Evolutionary conservation across 305 asterid species (phyloP).

Genomic region (Solanum hybrid): DNA sequence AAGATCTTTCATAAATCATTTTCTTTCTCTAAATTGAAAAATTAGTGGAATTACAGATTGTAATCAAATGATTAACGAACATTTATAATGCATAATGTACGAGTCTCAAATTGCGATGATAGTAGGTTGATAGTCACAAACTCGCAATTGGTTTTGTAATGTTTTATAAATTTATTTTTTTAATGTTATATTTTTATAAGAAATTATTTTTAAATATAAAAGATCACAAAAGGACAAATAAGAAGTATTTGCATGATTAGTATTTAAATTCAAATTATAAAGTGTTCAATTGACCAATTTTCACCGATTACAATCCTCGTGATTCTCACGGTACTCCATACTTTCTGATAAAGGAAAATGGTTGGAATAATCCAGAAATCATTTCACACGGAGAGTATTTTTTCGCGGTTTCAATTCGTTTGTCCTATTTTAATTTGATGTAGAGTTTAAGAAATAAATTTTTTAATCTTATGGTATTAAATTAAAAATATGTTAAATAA

Average conservation of each 20-base stretch:
- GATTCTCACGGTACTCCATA: neutral
- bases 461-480: neutral
- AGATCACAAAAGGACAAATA: neutral
- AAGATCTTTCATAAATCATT: neutral
- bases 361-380: neutral
- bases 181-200: neutral
- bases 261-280: neutral
- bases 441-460: accelerated
- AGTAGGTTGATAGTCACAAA: neutral
- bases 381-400: neutral
- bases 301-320: neutral
- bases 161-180: neutral
- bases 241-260: neutral
- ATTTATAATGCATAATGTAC: neutral
- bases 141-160: neutral
- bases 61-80: neutral
- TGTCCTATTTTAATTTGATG: neutral
- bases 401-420: neutral
- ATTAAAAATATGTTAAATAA: neutral
- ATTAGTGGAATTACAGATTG: neutral
- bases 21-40: neutral
- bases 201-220: neutral
- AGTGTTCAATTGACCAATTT: neutral
- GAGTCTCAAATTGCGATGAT: neutral
- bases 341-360: neutral